Evolutionary conservation across 108 stramenopile genomes (phyloP), one percentile per base, ranked within the genome.

Genomic region (Poteriospumella lacustris): DNA sequence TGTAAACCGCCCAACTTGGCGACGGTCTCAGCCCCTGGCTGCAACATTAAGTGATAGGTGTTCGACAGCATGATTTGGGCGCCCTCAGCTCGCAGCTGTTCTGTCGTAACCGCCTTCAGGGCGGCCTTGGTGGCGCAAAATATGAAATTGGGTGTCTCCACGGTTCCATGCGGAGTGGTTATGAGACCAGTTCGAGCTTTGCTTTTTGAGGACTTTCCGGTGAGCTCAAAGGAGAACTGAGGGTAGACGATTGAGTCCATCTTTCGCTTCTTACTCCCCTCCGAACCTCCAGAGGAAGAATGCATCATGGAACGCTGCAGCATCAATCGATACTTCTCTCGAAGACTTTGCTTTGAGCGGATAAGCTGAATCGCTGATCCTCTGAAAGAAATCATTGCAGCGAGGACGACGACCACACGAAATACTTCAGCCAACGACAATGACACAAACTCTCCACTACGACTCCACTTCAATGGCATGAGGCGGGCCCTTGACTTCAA

Each of bases 61-160:
- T 85, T 85, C 3, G 79, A 79, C 33, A 79, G 33, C 33, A 67
- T 68, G 0, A 79, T 79, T 34, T 79, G 79, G n/a, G 79, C 67
- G 52, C 43, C 79, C 78, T 82, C 82, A 82, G 67, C 78, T 72
- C 39, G 34, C 29, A 19, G 5, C 58, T 15, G 36, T 29, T 82
- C 75, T 9, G 70, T 42, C 2, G 84, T 80, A 28, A 84, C 36
- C 33, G 69, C 81, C 58, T 85, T 85, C 39, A 85, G 75, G 15
- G 82, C 76, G 1, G 84, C 84, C 47, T 85, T 85, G 0, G 84
- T 85, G 39, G 76, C 84, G 44, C 84, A 85, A 78, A 85, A 85
- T 1, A 85, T 80, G 76, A 85, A 85, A 2, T 79, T 79, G 2
- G 84, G 84, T 0, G 84, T 85, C 82, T 83, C 26, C 42, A 85